Percentiles rank a stretch among this genome's conserved stretches.
Evolutionary conservation across 495 filamentous ascomycete species (phyloP).

Genomic region (Tuber indicum): DNA sequence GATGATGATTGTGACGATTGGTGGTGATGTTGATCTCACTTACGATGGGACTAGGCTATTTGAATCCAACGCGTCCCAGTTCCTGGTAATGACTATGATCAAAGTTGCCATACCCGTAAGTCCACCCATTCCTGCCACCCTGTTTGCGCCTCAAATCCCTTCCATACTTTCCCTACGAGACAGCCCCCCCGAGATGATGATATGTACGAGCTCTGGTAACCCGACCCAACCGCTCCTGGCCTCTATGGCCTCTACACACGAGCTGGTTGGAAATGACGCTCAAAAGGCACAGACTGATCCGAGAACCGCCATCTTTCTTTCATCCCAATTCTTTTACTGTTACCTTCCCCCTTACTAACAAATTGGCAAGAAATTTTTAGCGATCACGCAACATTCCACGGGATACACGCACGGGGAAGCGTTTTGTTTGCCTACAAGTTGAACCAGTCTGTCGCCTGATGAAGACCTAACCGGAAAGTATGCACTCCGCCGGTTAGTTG

Average conservation of each 20-base stretch:
- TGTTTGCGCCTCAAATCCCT: constrained; percentile 7
- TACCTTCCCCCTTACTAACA: not conserved
- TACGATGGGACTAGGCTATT: not conserved
- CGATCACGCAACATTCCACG: not conserved
- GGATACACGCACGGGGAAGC: not conserved
- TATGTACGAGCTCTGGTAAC: constrained; percentile 69
- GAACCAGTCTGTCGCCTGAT: not conserved
- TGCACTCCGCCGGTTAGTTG: not conserved
- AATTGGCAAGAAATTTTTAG: not conserved
- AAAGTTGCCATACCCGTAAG: constrained; percentile 6
- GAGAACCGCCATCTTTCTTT: not conserved
- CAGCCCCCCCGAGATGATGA: constrained; percentile 50
- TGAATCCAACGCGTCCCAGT: not conserved
- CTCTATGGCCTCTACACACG: constrained; percentile 30
- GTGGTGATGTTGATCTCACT: not conserved
- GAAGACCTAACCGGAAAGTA: not conserved
- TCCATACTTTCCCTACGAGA: constrained; percentile 25
- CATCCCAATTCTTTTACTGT: not conserved
- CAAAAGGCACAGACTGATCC: constrained; percentile 42
- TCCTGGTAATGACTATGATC: constrained; percentile 6
- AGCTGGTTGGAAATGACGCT: constrained; percentile 39
- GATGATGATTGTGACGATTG: not conserved
- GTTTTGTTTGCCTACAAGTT: not conserved
- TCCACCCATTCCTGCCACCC: constrained; percentile 4
- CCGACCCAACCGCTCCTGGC: constrained; percentile 49